These are phyloP conservation scores for Boletus rex-veris DNA, from an alignment of 768 basidiomycete genomes.

Conservation along the genomic window DNA sequence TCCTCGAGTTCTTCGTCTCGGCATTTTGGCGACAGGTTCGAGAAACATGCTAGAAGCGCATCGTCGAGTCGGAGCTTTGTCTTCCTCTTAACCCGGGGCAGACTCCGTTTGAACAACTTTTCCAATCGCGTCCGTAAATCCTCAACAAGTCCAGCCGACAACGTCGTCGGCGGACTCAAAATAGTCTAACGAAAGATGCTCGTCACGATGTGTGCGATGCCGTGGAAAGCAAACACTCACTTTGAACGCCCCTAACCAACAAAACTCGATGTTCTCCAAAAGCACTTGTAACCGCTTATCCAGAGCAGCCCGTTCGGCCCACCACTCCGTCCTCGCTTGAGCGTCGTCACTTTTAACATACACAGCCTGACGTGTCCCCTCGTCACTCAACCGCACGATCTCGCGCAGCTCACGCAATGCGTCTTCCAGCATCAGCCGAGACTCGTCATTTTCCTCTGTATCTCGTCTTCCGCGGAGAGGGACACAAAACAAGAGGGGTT, in stretches of 20 bases:
- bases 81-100: slow-evolving; percentile 61
- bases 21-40: slow-evolving; percentile 75
- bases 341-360: slow-evolving; percentile 65
- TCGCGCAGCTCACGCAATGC: slow-evolving; percentile 72
- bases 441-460: slow-evolving; percentile 65
- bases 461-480: slow-evolving; percentile 85
- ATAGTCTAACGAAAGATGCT: slow-evolving; percentile 45
- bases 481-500: slow-evolving; percentile 81
- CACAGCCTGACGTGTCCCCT: slow-evolving; percentile 67
- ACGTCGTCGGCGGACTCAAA: slow-evolving; percentile 45
- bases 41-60: slow-evolving; percentile 79
- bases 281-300: slow-evolving; percentile 73
- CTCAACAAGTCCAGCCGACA: slow-evolving; percentile 44
- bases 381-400: slow-evolving; percentile 78
- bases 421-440: slow-evolving; percentile 69
- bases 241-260: slow-evolving; percentile 98
- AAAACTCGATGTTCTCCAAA: slow-evolving; percentile 85
- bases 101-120: slow-evolving; percentile 66
- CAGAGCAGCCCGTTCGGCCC: slow-evolving; percentile 74
- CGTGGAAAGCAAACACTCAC: slow-evolving; percentile 38
- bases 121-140: slow-evolving; percentile 69
- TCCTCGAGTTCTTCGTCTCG: slow-evolving; percentile 95
- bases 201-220: not conserved
- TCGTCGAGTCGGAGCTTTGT: slow-evolving; percentile 62
- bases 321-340: slow-evolving; percentile 74